phyloP scores from a whole-genome alignment of 116 monocot species.

The Iris pallida region DNA sequence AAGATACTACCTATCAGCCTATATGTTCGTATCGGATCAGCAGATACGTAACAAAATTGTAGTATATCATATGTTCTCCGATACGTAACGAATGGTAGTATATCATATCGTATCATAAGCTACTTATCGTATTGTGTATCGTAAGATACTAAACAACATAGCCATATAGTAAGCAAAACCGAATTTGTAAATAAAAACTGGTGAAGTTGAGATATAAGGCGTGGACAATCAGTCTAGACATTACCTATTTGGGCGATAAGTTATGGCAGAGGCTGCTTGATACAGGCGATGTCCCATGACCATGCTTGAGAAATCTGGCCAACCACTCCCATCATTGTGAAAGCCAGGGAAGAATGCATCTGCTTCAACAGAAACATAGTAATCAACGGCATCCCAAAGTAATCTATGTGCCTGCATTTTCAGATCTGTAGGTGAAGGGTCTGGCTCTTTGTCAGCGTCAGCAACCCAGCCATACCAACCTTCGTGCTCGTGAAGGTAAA shows the following conservation, averaged over 20 bases:
- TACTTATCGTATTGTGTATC: too few species aligned
- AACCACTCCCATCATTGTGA: slow-evolving; percentile 73
- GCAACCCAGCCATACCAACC: slow-evolving; percentile 98
- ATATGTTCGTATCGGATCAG: too few species aligned
- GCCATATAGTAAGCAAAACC: too few species aligned
- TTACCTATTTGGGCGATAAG: slow-evolving; percentile 91
- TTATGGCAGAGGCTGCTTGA: slow-evolving; percentile 51
- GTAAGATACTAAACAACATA: too few species aligned
- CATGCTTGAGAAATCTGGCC: slow-evolving; percentile 84
- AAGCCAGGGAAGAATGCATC: slow-evolving; percentile 96
- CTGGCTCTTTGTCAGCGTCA: slow-evolving; percentile 70
- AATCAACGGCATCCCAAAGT: slow-evolving; percentile 97
- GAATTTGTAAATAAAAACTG: too few species aligned
- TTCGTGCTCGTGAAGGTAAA: slow-evolving; percentile 81
- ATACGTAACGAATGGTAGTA: too few species aligned
- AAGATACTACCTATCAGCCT: too few species aligned
- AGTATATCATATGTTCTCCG: too few species aligned
- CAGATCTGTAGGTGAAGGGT: slow-evolving; percentile 52
- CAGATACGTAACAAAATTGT: too few species aligned
- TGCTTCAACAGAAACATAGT: slow-evolving; percentile 86
- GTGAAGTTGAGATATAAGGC: too few species aligned
- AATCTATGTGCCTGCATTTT: slow-evolving; percentile 72
- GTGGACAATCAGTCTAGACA: too few species aligned
- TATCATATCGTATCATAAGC: too few species aligned
- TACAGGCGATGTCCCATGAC: slow-evolving; percentile 90